phyloP scores from a whole-genome alignment of 2,329 filamentous ascomycete species.

The Tolypocladium guangdongense region DNA sequence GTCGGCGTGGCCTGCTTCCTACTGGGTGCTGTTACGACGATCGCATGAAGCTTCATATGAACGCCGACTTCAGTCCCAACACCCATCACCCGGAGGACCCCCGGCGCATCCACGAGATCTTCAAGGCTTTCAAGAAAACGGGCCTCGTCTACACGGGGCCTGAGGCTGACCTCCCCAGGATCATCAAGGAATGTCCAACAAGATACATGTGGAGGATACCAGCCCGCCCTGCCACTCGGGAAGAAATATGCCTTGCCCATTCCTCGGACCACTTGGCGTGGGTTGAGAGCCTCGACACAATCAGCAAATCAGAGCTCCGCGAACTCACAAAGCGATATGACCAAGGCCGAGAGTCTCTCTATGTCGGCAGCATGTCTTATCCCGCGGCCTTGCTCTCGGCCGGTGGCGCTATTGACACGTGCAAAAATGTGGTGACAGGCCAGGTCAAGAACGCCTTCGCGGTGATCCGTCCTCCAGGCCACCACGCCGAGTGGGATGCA shows the following conservation, averaged over 20 bases:
- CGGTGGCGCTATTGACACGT: slow-evolving; percentile 91
- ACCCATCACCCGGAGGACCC: slow-evolving; percentile 93
- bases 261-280: slow-evolving; percentile 67
- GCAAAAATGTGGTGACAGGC: slow-evolving; percentile 75
- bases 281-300: slow-evolving; percentile 48
- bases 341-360: slow-evolving; percentile 62
- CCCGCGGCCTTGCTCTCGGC: slow-evolving; percentile 74
- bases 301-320: slow-evolving; percentile 55
- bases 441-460: slow-evolving; percentile 91
- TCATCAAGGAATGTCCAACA: slow-evolving; percentile 42
- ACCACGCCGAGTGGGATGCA: slow-evolving; percentile 79
- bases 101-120: slow-evolving; percentile 83
- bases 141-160: slow-evolving; percentile 61
- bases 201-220: slow-evolving; percentile 66
- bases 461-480: slow-evolving; percentile 86
- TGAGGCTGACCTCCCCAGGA: slow-evolving; percentile 39
- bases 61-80: slow-evolving; percentile 60
- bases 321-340: slow-evolving; percentile 51
- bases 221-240: slow-evolving; percentile 63
- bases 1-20: slow-evolving; percentile 42
- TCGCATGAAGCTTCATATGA: slow-evolving; percentile 91
- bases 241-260: slow-evolving; percentile 76
- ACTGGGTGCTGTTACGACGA: slow-evolving; percentile 85
- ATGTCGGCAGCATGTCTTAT: slow-evolving; percentile 74
- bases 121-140: slow-evolving; percentile 72